Conservation (phyloP, 805 yeast species). For the Ogataea saltuana region DNA sequence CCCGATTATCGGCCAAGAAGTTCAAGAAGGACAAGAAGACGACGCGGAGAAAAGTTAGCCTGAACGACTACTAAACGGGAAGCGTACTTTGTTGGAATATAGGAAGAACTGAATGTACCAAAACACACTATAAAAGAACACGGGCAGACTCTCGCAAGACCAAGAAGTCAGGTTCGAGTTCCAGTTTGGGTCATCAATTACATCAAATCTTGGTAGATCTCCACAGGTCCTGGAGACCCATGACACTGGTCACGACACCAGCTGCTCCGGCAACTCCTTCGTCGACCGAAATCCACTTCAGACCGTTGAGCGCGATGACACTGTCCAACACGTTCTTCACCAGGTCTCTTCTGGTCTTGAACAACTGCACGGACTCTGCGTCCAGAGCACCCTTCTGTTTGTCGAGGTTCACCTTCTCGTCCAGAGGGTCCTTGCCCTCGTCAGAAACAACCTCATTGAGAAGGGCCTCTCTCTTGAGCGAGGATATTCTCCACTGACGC, state of each 20-base stretch:
- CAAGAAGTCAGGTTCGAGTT: background rate
- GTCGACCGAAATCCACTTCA: constrained; percentile 57
- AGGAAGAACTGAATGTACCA: constrained; percentile 4
- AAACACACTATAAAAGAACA: background rate
- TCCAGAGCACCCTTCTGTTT: constrained; percentile 35
- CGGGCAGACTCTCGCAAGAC: background rate
- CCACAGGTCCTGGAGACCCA: constrained; percentile 80
- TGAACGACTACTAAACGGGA: constrained; percentile 17
- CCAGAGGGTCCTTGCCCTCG: constrained; percentile 39
- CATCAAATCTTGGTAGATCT: constrained; percentile 45
- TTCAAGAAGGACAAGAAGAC: constrained; percentile 26
- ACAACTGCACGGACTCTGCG: constrained; percentile 42
- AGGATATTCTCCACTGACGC: constrained; percentile 50
- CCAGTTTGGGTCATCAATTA: too few species aligned
- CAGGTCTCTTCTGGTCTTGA: constrained; percentile 56
- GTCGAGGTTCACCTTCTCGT: constrained; percentile 22
- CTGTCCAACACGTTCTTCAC: constrained; percentile 77
- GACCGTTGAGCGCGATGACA: constrained; percentile 71
- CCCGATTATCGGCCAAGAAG: constrained; percentile 25
- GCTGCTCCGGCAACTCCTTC: constrained; percentile 84
- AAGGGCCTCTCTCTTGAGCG: constrained; percentile 37
- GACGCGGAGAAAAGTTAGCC: constrained; percentile 18
- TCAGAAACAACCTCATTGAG: constrained; percentile 14
- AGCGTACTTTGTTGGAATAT: background rate
- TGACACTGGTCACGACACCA: constrained; percentile 76